Conservation (phyloP, 1,284 basidiomycete genomes). For the Ceratobasidium sp. region DNA sequence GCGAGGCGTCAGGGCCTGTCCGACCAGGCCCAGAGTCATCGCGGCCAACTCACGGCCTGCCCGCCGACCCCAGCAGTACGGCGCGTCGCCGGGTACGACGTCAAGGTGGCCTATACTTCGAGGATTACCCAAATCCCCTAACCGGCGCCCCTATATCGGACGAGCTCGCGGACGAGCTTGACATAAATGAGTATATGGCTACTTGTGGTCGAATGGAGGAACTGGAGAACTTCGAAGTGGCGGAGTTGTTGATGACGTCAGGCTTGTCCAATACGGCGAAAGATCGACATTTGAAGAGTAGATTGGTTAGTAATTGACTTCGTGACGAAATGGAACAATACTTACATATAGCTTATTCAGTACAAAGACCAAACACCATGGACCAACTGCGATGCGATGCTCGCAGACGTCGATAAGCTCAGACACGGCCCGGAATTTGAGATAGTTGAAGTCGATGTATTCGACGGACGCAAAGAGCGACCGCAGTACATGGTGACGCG, state of each 20-base stretch:
- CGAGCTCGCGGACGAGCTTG: neutral
- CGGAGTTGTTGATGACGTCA: constrained; percentile 2
- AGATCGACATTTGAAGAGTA: constrained; percentile 4
- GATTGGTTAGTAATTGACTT: neutral
- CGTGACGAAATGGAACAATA: neutral
- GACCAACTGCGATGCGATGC: neutral
- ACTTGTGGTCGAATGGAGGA: neutral
- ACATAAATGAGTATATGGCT: neutral
- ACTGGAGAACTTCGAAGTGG: neutral
- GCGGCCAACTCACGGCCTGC: neutral
- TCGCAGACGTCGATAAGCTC: constrained; percentile 2
- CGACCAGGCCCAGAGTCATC: neutral
- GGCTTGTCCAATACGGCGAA: constrained; percentile 1
- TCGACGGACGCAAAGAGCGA: neutral
- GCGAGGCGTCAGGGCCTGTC: neutral
- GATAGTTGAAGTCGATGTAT: neutral
- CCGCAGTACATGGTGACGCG: constrained; percentile 15
- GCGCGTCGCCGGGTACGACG: neutral
- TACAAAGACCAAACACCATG: constrained; percentile 9
- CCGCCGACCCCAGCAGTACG: neutral
- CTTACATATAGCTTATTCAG: neutral
- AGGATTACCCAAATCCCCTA: constrained; percentile 8
- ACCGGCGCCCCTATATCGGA: neutral
- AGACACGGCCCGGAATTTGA: constrained; percentile 6
- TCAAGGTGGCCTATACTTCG: neutral